Evolutionary conservation across 2,329 filamentous ascomycete genomes (phyloP), one percentile per base, ranked within the genome.

Genomic region (Cladophialophora psammophila): DNA sequence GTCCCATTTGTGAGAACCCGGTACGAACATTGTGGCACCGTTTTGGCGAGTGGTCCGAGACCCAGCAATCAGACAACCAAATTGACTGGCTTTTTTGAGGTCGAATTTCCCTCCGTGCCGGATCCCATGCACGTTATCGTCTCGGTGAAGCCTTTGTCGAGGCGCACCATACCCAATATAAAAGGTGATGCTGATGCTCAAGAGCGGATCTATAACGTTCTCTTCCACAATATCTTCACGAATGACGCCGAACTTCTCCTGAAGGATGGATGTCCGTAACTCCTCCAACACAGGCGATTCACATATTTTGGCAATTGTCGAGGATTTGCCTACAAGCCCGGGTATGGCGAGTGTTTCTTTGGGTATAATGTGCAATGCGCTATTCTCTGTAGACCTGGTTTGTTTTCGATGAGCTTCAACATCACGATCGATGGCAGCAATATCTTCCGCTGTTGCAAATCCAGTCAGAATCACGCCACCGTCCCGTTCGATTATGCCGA

Each of bases 11-110:
- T 85, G 83, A 0, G 79, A 82, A 0, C 83, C 83, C 0, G 81
- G 78, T 81, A 83, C 85, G 15, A 85, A 73, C 72, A 85, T 83
- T 0, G 83, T 86, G 1, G 79, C 77, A 5, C 83, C 83, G 60
- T 84, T 84, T 10, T 79, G 74, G 0, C 79, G 76, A 1, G 77
- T 77, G 45, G 80, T 81, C 32, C 67, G 70, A 2, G 65, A 74
- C 32, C 60, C 65, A 8, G 74, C 75, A 5, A 75, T 68, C 18
- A 76, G 68, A 10, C 73, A 61, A 0, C 68, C 71, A 60, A 75
- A 63, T 12, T 63, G 65, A 0, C 65, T 65, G 26, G 74, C 72
- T 31, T 69, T 68, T 31, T 75, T 67, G 13, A 69, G 71, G 3
- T 69, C 55, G 63, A 79, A 79, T 12, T 48, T 56, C 3, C 54